Evolutionary conservation across 495 filamentous ascomycete genomes (phyloP), one percentile per base, ranked within the genome.

Genomic region (Usnea hakonensis): DNA sequence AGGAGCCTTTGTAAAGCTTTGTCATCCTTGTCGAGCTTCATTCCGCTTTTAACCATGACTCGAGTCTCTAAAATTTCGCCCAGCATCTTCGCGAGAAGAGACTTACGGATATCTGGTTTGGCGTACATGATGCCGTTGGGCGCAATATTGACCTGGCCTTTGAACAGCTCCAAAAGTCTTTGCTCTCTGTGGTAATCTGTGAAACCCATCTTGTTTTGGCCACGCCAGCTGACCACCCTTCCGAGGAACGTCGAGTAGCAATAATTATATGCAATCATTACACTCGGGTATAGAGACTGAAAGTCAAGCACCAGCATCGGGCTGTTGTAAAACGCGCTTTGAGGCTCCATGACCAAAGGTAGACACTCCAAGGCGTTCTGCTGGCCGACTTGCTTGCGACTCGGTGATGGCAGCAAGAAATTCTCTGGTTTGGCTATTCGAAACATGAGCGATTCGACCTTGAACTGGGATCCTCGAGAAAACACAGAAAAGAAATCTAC

Each of bases 181-280:
- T 85, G 81, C 65, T 89, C 79, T 60, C 95, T 81, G 60, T 85
- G 75, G 74, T 92, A 96, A 60, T 96, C 86, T 43, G 83, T 80
- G 68, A 98, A 95, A 0, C 94, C 94, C 87, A 98, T 89, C 74
- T 98, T 98, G 75, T 94, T 92, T 54, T 83, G 85, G 19, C 91
- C 91, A 32, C 90, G 83, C 94, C 93, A 96, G 67, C 81, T 82
- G 28, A 85, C 81, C 36, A 93, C 84, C 54, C 94, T 84, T 4
- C 94, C 94, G 10, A 98, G 82, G 65, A 90, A 98, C 0, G 94
- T 98, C 0, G 94, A 97, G 72, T 98, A 98, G 76, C 94, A 98
- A 74, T 97, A 96, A 71, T 98, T 98, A 75, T 98, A 97, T 0
- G 94, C 94, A 67, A 98, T 97, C 91, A 98, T 97, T 54, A 97